Evolutionary conservation across 331 rosid genomes (phyloP).

Genomic region (Acacia concinna): DNA sequence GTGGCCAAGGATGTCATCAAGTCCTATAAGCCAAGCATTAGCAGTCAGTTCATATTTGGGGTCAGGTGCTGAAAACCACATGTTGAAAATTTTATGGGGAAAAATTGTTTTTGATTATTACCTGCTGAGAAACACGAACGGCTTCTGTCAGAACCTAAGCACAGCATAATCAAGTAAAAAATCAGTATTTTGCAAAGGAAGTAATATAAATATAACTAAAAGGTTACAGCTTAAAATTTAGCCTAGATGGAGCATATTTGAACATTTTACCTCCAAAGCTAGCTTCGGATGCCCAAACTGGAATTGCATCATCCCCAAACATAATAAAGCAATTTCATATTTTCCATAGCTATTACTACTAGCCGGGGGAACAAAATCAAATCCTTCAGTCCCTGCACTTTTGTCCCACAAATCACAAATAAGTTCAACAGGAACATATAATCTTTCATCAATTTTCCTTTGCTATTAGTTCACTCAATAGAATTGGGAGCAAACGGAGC

Average conservation of each 20-base stretch:
- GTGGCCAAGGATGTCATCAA: neutral
- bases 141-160: conserved; percentile 94
- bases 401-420: conserved; percentile 52
- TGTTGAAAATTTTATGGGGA: neutral
- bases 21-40: conserved; percentile 20
- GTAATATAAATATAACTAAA: neutral
- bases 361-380: conserved; percentile 72
- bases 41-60: conserved; percentile 23
- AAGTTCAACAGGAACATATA: conserved; percentile 34
- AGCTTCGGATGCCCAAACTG: conserved; percentile 94
- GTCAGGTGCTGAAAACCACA: conserved; percentile 18
- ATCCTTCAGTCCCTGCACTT: conserved; percentile 99
- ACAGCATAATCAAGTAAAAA: conserved; percentile 40
- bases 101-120: conserved; percentile 27
- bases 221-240: conserved; percentile 18
- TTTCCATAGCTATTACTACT: conserved; percentile 71
- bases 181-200: conserved; percentile 20
- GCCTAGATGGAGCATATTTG: conserved; percentile 20
- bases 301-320: conserved; percentile 96
- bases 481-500: neutral
- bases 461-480: conserved; percentile 15
- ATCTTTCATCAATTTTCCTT: neutral
- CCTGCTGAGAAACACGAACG: conserved; percentile 94
- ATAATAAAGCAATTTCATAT: conserved; percentile 83
- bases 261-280: conserved; percentile 79